A percentile compares a stretch with the other conserved stretches of the same genome.
phyloP scores from a whole-genome alignment of 352 stramenopile species.

The Phytopythium litorale region DNA sequence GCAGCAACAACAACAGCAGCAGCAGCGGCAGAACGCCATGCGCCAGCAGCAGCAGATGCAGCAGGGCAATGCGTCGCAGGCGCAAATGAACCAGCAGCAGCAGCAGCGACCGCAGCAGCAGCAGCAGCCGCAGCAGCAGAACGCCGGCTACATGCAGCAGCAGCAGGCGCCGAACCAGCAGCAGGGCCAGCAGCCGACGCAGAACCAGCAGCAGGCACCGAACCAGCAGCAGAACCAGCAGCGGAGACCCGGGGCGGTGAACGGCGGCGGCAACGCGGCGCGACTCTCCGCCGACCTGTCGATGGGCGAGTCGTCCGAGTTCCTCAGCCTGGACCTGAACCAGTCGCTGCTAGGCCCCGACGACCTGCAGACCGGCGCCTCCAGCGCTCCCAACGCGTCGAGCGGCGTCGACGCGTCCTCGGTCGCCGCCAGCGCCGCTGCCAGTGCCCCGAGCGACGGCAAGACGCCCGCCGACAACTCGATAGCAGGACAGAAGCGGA shows the following conservation, averaged over 20 bases:
- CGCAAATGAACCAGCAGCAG: slow-evolving; percentile 3
- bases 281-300: slow-evolving; percentile 57
- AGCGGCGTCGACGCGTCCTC: background rate
- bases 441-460: slow-evolving; percentile 11
- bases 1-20: slow-evolving; percentile 13
- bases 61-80: slow-evolving; percentile 1
- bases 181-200: slow-evolving; percentile 6
- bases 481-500: slow-evolving; percentile 55
- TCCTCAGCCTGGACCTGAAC: slow-evolving; percentile 78
- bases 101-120: background rate
- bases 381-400: slow-evolving; percentile 22
- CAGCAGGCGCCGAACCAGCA: slow-evolving; percentile 4
- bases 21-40: slow-evolving; percentile 56
- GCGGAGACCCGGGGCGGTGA: slow-evolving; percentile 6
- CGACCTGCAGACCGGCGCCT: slow-evolving; percentile 31
- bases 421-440: slow-evolving; percentile 13
- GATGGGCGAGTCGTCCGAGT: slow-evolving; percentile 69
- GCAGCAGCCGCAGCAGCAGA: background rate
- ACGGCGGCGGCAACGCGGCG: slow-evolving; percentile 7
- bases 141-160: slow-evolving; percentile 1
- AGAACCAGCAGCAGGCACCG: background rate
- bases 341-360: slow-evolving; percentile 61
- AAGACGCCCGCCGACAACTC: slow-evolving; percentile 28
- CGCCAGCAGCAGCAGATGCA: slow-evolving; percentile 24
- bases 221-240: slow-evolving; percentile 9